Base-by-base conservation (phyloP, 352 stramenopile genomes). In the Pythium aquatile region DNA sequence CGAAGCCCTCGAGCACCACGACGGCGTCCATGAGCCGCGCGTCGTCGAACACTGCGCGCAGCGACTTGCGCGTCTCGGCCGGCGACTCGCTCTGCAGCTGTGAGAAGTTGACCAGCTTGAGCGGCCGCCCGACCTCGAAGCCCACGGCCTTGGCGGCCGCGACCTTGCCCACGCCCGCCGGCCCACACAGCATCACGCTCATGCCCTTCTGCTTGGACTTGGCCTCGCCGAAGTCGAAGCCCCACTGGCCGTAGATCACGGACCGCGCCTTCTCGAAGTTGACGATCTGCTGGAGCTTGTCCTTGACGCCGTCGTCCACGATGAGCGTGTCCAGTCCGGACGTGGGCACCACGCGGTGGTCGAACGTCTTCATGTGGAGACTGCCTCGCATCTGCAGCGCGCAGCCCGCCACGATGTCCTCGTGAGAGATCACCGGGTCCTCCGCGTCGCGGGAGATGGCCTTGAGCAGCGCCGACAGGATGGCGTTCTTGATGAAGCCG, bases 401-500 rank as follows among this genome's bases (percentile, higher is more conserved):
- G 57, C 86, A 96, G 6, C 87, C 87, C 0, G 80, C 66, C 28
- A 94, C 82, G 46, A 96, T 81, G 54, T 96, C 88, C 0, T 75
- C 79, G 48, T 96, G 82, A 24, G 68, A 77, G 58, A 96, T 89
- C 40, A 93, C 81, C 0, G 83, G 84, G 0, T 74, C 58, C 47
- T 85, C 76, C 2, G 68, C 59, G 54, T 88, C 65, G 24, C 85
- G 75, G 14, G 79, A 82, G 48, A 94, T 90, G 26, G 88, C 86
- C 44, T 85, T 88, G 17, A 97, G 64, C 37, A 96, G 74, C 49
- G 87, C 84, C 37, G 86, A 93, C 13, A 96, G 65, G 58, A 97
- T 90, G 37, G 88, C 87, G 61, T 97, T 97, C 75, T 97, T 95
- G 74, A 97, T 97, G 68, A 97, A 97, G 3, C 87, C 88, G 47